Conservation (phyloP, 306 rosid genomes). For the Pterocarpus macrocarpus region DNA sequence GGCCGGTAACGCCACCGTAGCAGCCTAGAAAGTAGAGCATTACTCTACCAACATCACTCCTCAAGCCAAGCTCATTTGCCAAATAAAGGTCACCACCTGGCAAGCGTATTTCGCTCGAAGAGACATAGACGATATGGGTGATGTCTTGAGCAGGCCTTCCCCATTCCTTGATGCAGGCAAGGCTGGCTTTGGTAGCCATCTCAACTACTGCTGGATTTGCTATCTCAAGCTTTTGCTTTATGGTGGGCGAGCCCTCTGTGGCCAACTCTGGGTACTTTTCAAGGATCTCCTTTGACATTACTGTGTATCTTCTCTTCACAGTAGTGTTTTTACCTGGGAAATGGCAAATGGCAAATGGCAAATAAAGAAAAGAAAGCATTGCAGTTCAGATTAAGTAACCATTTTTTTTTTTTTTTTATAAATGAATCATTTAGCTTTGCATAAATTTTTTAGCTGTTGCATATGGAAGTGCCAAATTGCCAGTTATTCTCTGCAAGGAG, state of each 20-base stretch:
- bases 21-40: constrained; percentile 96
- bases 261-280: constrained; percentile 87
- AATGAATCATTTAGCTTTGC: too few species aligned
- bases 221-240: constrained; percentile 81
- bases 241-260: constrained; percentile 88
- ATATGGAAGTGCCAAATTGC: too few species aligned
- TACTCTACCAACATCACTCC: constrained; percentile 70
- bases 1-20: constrained; percentile 93
- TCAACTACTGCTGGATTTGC: constrained; percentile 92
- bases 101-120: constrained; percentile 86
- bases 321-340: constrained; percentile 88
- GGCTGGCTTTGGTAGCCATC: constrained; percentile 86
- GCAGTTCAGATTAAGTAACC: constrained; percentile 2
- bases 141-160: constrained; percentile 81
- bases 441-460: too few species aligned
- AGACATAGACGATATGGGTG: constrained; percentile 88
- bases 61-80: constrained; percentile 75
- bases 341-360: constrained; percentile 2
- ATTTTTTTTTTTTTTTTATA: too few species aligned
- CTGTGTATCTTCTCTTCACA: constrained; percentile 96
- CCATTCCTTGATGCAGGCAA: constrained; percentile 88
- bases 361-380: background rate
- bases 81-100: constrained; percentile 96
- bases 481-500: too few species aligned
- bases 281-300: constrained; percentile 95